Conservation (phyloP, 495 filamentous ascomycete species). For the Pseudevernia furfuracea region DNA sequence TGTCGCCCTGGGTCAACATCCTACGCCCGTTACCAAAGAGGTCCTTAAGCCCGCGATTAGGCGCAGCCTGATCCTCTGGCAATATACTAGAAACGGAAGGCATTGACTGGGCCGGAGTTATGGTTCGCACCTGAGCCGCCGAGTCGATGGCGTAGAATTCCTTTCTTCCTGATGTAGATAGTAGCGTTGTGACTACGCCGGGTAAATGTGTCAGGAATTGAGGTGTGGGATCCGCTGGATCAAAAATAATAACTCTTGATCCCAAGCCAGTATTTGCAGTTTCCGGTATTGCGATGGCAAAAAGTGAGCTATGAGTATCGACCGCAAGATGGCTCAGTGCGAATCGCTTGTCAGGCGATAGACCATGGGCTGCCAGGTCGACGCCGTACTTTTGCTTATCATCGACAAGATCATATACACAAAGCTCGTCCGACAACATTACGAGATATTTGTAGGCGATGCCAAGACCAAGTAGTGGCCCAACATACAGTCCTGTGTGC, state of each 20-base stretch:
- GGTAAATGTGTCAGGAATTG: slow-evolving; percentile 41
- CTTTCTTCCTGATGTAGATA: slow-evolving; percentile 36
- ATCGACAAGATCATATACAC: slow-evolving; percentile 59
- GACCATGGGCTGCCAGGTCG: slow-evolving; percentile 31
- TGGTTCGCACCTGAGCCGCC: slow-evolving; percentile 48
- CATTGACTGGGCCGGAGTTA: slow-evolving; percentile 41
- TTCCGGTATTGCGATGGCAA: slow-evolving; percentile 48
- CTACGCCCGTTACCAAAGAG: slow-evolving; percentile 43
- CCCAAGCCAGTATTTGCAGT: slow-evolving; percentile 14
- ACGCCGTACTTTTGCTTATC: slow-evolving; percentile 48
- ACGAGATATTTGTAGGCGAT: slow-evolving; percentile 56
- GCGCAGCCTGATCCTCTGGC: slow-evolving; percentile 32
- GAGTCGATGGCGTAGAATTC: slow-evolving; percentile 46
- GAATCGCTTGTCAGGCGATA: slow-evolving; percentile 30
- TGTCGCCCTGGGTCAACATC: slow-evolving; percentile 31
- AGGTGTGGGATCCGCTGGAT: slow-evolving; percentile 40
- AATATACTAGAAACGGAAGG: slow-evolving; percentile 40
- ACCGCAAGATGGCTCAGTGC: slow-evolving; percentile 52
- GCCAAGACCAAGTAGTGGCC: slow-evolving; percentile 47
- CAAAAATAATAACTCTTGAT: slow-evolving; percentile 52
- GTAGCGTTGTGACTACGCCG: slow-evolving; percentile 46
- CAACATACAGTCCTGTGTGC: slow-evolving; percentile 47
- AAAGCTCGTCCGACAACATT: slow-evolving; percentile 52
- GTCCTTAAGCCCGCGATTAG: slow-evolving; percentile 42
- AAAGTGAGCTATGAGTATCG: slow-evolving; percentile 46